These are phyloP conservation scores for Austropuccinia psidii DNA, from an alignment of 1,284 basidiomycete species.

Conservation along the genomic window DNA sequence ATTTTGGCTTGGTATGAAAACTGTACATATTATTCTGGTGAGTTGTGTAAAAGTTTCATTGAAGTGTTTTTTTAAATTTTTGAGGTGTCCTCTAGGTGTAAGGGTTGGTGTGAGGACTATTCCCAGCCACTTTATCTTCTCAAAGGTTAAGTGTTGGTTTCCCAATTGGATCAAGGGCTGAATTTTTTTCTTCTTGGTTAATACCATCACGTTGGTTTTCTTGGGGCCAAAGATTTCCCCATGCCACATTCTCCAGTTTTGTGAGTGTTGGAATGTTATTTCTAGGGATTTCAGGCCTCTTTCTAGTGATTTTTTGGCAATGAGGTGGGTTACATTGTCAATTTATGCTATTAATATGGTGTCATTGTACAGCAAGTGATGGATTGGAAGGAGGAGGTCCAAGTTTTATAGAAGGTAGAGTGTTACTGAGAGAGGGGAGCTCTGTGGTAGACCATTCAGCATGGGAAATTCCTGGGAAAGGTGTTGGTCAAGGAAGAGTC, in stretches of 20 bases:
- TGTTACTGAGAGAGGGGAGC: not conserved
- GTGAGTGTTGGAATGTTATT: not conserved
- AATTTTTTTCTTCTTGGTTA: too few relatives aligned
- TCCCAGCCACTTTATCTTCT: too few relatives aligned
- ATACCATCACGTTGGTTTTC: too few relatives aligned
- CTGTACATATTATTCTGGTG: too few relatives aligned
- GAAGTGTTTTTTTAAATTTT: too few relatives aligned
- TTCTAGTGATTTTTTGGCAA: not conserved
- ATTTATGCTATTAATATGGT: not conserved
- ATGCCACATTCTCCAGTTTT: not conserved
- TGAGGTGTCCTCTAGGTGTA: too few relatives aligned
- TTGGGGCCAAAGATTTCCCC: not conserved
- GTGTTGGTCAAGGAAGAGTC: not conserved
- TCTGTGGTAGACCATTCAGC: not conserved
- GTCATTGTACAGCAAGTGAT: not conserved
- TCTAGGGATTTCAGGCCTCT: not conserved
- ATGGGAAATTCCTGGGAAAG: not conserved
- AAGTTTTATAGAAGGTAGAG: not conserved
- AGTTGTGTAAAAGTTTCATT: too few relatives aligned
- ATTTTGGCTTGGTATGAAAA: too few relatives aligned
- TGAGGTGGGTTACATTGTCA: constrained; percentile 1
- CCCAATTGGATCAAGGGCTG: too few relatives aligned
- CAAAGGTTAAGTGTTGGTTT: too few relatives aligned
- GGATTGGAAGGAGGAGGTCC: not conserved
- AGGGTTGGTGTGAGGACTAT: too few relatives aligned